Evolutionary conservation across 805 yeast species (phyloP).

Genomic region (Maudiozyma barnettii): DNA sequence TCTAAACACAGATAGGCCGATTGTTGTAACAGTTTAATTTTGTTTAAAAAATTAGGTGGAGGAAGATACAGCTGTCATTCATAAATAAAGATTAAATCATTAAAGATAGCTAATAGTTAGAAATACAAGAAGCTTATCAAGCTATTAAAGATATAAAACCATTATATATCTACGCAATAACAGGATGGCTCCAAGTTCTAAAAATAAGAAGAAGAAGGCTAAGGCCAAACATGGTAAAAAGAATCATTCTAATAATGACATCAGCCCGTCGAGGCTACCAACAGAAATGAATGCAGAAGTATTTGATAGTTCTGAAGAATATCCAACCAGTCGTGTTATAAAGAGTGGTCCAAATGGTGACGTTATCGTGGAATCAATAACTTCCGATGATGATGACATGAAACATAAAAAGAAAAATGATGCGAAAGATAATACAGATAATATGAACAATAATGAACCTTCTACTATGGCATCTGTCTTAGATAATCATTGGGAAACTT

Average conservation of each 20-base stretch:
- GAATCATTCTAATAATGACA: background rate
- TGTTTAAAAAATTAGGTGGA: too few relatives aligned
- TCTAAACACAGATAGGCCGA: background rate
- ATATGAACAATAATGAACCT: conserved; percentile 1
- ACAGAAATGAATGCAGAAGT: conserved; percentile 34
- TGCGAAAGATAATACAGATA: conserved; percentile 3
- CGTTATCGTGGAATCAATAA: conserved; percentile 51
- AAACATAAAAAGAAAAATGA: background rate
- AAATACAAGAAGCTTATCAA: too few relatives aligned
- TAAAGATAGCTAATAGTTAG: too few relatives aligned
- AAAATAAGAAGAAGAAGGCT: conserved; percentile 22
- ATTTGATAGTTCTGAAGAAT: conserved; percentile 49
- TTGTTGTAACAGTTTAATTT: background rate
- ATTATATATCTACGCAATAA: background rate
- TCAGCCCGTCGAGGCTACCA: background rate
- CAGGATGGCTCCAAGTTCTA: conserved; percentile 22
- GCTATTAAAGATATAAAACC: background rate
- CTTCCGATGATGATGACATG: conserved; percentile 9
- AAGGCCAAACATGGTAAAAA: conserved; percentile 5
- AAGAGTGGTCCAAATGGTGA: conserved; percentile 68
- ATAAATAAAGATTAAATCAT: too few relatives aligned
- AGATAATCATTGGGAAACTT: conserved; percentile 50
- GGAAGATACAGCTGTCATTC: too few relatives aligned
- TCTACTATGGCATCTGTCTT: conserved; percentile 20
- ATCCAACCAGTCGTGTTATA: conserved; percentile 63